Percentiles rank a stretch among this genome's conserved stretches.
Conservation (phyloP, 1,284 basidiomycete species). For the Sporisorium scitamineum region DNA sequence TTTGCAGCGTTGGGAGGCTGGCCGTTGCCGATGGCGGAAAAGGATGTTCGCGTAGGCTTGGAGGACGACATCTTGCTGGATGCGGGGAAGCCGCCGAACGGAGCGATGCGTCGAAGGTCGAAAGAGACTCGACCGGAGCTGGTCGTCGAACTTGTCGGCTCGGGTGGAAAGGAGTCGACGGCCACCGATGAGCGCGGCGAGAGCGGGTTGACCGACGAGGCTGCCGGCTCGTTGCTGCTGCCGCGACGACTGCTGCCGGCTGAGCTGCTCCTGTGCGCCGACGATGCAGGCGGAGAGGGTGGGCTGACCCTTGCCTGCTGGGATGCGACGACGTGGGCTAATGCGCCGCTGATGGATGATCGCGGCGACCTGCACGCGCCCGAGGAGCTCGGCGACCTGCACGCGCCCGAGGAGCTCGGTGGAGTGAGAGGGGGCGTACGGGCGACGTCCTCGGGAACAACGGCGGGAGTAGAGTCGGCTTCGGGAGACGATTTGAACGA, state of each 20-base stretch:
- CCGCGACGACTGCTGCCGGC: conserved; percentile 22
- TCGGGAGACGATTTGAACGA: background rate
- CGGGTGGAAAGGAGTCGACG: background rate
- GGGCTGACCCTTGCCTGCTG: background rate
- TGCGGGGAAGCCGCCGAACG: conserved; percentile 13
- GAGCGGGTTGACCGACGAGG: background rate
- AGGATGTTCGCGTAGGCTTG: conserved; percentile 12
- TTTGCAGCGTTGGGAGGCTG: conserved; percentile 12
- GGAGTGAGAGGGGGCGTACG: conserved; percentile 20
- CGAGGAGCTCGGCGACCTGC: conserved; percentile 23
- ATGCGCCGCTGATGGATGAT: conserved; percentile 18
- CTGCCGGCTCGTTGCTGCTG: conserved; percentile 23
- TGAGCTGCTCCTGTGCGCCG: conserved; percentile 18
- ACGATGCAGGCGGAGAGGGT: conserved; percentile 24
- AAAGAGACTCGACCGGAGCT: conserved; percentile 26
- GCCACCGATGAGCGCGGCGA: conserved; percentile 4
- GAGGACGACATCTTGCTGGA: conserved; percentile 27
- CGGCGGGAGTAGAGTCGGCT: background rate
- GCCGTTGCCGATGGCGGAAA: conserved; percentile 21
- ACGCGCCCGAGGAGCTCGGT: conserved; percentile 24
- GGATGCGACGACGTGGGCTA: background rate
- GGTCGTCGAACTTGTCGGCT: background rate
- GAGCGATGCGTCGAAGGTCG: conserved; percentile 27
- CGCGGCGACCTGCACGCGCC: conserved; percentile 25
- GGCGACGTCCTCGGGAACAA: too few species aligned